These are phyloP conservation scores for Globisporangium radiosum DNA, from an alignment of 352 stramenopile genomes.

Conservation along the genomic window DNA sequence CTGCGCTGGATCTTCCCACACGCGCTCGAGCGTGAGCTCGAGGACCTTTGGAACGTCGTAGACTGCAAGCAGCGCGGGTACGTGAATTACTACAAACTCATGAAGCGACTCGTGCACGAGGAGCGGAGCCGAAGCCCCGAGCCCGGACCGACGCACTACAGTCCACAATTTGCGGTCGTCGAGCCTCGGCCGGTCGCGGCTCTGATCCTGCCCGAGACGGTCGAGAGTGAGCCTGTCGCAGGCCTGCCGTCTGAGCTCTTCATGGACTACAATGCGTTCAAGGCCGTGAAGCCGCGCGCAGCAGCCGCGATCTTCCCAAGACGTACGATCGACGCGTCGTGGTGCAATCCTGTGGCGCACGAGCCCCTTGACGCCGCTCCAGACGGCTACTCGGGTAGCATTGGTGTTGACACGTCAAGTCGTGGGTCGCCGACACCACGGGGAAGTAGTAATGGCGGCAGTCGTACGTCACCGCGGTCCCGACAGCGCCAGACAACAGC, in stretches of 20 bases:
- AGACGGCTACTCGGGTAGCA: background rate
- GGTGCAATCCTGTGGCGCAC: slow-evolving; percentile 60
- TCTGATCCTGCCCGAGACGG: slow-evolving; percentile 43
- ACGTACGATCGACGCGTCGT: slow-evolving; percentile 55
- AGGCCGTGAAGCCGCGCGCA: slow-evolving; percentile 44
- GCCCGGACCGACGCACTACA: slow-evolving; percentile 65
- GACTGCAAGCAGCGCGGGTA: slow-evolving; percentile 12
- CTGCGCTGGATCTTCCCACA: slow-evolving; percentile 53
- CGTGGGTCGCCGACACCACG: background rate
- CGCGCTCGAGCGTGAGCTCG: slow-evolving; percentile 35
- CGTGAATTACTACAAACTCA: slow-evolving; percentile 15
- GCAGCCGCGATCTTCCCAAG: slow-evolving; percentile 44
- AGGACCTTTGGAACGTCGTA: slow-evolving; percentile 45
- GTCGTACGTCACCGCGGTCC: background rate
- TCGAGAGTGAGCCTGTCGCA: slow-evolving; percentile 16
- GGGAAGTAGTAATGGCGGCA: background rate
- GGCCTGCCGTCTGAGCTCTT: slow-evolving; percentile 50
- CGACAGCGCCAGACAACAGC: background rate
- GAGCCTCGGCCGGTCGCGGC: slow-evolving; percentile 29
- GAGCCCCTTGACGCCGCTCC: slow-evolving; percentile 6
- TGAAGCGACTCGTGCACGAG: slow-evolving; percentile 16
- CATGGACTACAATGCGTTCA: slow-evolving; percentile 68
- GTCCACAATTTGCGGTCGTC: slow-evolving; percentile 36
- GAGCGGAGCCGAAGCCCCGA: slow-evolving; percentile 45
- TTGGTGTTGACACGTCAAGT: too few species aligned